Base-by-base conservation (phyloP, 352 stramenopile species). In the Phytopythium chamaehyphon region DNA sequence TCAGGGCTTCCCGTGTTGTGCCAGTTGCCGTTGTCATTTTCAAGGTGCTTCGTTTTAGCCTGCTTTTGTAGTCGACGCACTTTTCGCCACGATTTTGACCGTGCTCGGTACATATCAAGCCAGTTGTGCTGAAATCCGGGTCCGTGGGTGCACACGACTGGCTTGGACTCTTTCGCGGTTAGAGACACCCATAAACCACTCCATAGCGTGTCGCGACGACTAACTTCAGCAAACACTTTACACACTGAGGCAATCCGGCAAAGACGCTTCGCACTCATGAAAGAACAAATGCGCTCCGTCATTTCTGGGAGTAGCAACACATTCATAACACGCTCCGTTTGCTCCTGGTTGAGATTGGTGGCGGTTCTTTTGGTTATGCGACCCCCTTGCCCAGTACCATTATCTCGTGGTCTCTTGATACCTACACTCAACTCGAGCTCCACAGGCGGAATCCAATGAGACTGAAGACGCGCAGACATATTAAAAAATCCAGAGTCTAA, bases 191-290 rank as follows among this genome's bases (percentile, higher is more conserved):
- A 86, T n/a, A 90, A 52, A 5, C 49, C 43, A 4, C 57, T 55
- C 76, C 76, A 90, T 0, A 88, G 50, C 0, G 62, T 58, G 2
- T 62, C 45, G 1, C 57, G 64, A 2, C 44, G 57, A 33, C 67
- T 72, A 16, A 88, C 47, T 9, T 64, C 40, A 1, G 66, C 66
- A 58, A 88, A 83, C 0, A 45, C 55, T 4, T 57, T 62, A 46
- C 73, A 85, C 12, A 90, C 76, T 4, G 83, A 56, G 4, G 76
- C 62, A 14, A 90, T 65, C 10, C 78, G 73, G 50, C 66, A 76
- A 16, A 90, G 73, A 3, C 78, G 69, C 64, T 88, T 90, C 11
- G 76, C 73, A 36, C 66, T 90, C 72, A 90, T 80, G 43, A 74
- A 87, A 1, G 78, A 85, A 24, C 67, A 87, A 26, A 90, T 72